Evolutionary conservation across 2,329 filamentous ascomycete species (phyloP), one percentile per base, ranked within the genome.

Genomic region (Aspergillus persii): DNA sequence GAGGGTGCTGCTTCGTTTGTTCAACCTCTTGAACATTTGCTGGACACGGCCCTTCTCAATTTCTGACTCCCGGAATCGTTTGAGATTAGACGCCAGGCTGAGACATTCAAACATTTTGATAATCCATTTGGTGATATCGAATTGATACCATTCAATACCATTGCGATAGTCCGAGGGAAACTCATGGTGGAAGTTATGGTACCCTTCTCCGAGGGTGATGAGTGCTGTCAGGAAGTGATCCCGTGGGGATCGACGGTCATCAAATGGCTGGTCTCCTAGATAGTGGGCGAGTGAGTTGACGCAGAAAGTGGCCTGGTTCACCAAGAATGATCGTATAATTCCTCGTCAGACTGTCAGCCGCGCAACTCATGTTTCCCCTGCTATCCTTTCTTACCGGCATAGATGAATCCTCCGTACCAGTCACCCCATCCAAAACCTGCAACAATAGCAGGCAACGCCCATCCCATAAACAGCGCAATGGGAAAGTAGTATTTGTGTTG

Each of bases 371-470:
- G 11, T 39, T 12, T 1, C 18, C n/a, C 9, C 33, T 47, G 6
- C 5, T 2, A 47, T 47, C 44, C 5, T 15, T 5, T n/a, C 36
- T 9, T 15, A 39, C 90, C 91, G 61, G 82, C 91, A 71, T 95
- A 95, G 75, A 95, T 83, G 75, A 92, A 90, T 50, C 91, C 91
- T 67, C 91, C 91, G 54, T 83, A 72, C 85, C 85, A 94, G 77
- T 95, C 91, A 74, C 85, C 84, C 89, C 90, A 96, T 71, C 86
- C 83, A 41, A 94, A 79, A 64, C 91, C 90, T 69, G 88, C 86
- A 61, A 94, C 85, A 29, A 91, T 65, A 58, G 84, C 88, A 31
- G 91, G 91, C 76, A 94, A 86, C 70, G 89, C 74, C 56, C 94
- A 80, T 58, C 86, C 90, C 87, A 54, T 61, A 8, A 33, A n/a